Conservation (phyloP, 768 basidiomycete genomes). For the Mrakia gelida region DNA sequence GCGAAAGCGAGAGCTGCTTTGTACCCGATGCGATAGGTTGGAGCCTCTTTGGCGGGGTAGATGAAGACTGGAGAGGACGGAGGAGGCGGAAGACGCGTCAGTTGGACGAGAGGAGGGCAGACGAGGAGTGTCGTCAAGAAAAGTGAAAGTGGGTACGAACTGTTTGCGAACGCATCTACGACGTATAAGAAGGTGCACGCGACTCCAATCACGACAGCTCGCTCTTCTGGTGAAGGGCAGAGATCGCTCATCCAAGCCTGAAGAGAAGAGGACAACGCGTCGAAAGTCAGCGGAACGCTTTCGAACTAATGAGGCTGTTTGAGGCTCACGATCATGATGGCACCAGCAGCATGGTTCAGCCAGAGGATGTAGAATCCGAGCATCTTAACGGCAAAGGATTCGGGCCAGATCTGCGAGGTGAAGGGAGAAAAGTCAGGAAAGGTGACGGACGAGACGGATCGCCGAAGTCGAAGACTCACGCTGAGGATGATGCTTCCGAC, state of each 20-base stretch:
- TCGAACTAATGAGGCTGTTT: background rate
- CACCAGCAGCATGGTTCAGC: constrained; percentile 34
- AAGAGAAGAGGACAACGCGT: too few species aligned
- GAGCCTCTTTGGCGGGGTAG: constrained; percentile 37
- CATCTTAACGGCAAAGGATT: constrained; percentile 34
- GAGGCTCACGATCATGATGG: constrained; percentile 24
- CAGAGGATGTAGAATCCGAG: constrained; percentile 36
- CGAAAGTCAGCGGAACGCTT: background rate
- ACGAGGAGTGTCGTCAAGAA: background rate
- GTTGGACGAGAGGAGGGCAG: background rate
- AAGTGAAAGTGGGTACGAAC: constrained; percentile 3
- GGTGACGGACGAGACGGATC: background rate
- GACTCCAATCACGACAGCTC: constrained; percentile 34
- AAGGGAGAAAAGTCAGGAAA: background rate
- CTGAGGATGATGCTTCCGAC: background rate
- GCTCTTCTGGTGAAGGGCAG: constrained; percentile 34
- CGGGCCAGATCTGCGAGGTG: constrained; percentile 30
- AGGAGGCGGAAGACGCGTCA: background rate
- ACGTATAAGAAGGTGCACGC: constrained; percentile 27
- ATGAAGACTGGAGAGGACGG: constrained; percentile 30
- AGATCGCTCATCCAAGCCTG: constrained; percentile 38
- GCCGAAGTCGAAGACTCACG: background rate
- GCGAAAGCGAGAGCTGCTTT: constrained; percentile 35
- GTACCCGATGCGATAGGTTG: constrained; percentile 37
- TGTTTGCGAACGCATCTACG: constrained; percentile 30